Evolutionary conservation across 2,329 filamentous ascomycete species (phyloP).

Genomic region (Paraconiothyrium brasiliense): DNA sequence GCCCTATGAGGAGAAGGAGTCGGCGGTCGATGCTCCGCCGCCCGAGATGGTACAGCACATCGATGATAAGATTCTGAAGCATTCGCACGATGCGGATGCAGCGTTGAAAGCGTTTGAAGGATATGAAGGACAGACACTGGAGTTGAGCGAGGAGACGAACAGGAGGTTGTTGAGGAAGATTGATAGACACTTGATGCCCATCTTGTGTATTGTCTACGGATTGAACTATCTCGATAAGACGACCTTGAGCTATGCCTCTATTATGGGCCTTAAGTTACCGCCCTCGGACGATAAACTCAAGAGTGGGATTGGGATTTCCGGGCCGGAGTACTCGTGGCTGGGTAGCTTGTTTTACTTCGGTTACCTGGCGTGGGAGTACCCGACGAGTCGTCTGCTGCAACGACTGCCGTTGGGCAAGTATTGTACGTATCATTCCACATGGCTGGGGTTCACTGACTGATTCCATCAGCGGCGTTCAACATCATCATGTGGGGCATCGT

Average conservation of each 20-base stretch:
- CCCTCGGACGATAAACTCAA: slow-evolving; percentile 38
- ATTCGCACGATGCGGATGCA: slow-evolving; percentile 67
- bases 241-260: slow-evolving; percentile 61
- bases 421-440: slow-evolving; percentile 40
- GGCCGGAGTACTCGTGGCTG: slow-evolving; percentile 63
- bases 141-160: slow-evolving; percentile 66
- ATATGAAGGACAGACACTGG: slow-evolving; percentile 60
- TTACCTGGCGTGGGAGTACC: slow-evolving; percentile 70
- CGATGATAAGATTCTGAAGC: slow-evolving; percentile 51
- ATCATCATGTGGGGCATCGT: slow-evolving; percentile 71
- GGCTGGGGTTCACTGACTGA: slow-evolving; percentile 18
- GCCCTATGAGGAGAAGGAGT: slow-evolving; percentile 29
- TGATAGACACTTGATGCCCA: slow-evolving; percentile 69
- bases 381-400: slow-evolving; percentile 71
- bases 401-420: slow-evolving; percentile 72
- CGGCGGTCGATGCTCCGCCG: slow-evolving; percentile 19
- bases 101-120: slow-evolving; percentile 66
- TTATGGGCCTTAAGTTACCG: slow-evolving; percentile 58
- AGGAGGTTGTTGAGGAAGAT: slow-evolving; percentile 68
- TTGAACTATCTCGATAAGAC: slow-evolving; percentile 71
- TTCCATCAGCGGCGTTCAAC: slow-evolving; percentile 60
- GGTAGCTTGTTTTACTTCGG: slow-evolving; percentile 63
- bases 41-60: slow-evolving; percentile 27
- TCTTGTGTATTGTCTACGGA: slow-evolving; percentile 67
- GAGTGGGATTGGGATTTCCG: slow-evolving; percentile 57